Conservation (phyloP, 1,284 basidiomycete species). For the Trametes versicolor region DNA sequence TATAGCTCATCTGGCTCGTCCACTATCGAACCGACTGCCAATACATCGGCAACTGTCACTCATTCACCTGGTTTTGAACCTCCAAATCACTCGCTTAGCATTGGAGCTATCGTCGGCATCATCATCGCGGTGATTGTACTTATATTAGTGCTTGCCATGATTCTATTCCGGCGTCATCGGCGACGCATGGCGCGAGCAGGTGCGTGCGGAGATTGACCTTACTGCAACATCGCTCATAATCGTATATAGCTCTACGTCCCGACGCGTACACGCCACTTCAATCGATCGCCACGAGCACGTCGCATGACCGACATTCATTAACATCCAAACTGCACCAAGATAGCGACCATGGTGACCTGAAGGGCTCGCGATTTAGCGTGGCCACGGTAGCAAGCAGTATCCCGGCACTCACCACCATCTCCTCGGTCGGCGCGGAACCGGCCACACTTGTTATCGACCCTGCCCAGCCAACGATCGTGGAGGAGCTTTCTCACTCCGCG, state of each 20-base stretch:
- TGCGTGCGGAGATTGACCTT: background rate
- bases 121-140: constrained; percentile 14
- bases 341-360: background rate
- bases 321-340: background rate
- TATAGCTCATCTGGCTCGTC: background rate
- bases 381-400: background rate
- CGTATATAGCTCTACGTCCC: background rate
- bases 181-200: background rate
- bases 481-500: background rate
- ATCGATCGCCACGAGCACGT: background rate
- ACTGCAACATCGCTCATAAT: background rate
- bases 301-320: background rate
- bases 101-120: constrained; percentile 14
- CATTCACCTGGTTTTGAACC: background rate
- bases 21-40: background rate
- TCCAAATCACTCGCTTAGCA: background rate
- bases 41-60: background rate
- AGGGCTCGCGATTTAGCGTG: background rate
- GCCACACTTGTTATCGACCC: background rate
- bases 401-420: background rate
- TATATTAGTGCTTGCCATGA: constrained; percentile 5
- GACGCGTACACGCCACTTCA: background rate
- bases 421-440: background rate
- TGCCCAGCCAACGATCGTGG: background rate
- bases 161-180: background rate